Evolutionary conservation across 257 asterid species (phyloP).

Genomic region (Penstemon eatonii): DNA sequence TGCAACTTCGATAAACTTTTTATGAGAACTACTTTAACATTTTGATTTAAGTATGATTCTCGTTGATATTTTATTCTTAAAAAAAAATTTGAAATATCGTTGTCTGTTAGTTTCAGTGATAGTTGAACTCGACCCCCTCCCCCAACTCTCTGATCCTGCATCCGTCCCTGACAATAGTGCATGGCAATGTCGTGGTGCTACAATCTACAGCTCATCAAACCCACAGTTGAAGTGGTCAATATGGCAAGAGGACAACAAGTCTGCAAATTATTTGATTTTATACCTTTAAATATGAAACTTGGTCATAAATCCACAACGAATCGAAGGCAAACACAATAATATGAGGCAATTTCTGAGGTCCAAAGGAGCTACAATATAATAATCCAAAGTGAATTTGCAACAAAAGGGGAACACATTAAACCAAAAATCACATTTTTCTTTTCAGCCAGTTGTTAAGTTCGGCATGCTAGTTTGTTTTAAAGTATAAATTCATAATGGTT

Average conservation of each 20-base stretch:
- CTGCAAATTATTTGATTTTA: slow-evolving; percentile 35
- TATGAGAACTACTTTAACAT: no score
- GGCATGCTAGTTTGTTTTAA: no score
- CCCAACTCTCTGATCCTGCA: no score
- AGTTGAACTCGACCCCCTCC: no score
- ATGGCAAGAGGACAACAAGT: slow-evolving; percentile 34
- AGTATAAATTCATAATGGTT: no score
- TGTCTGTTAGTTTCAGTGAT: no score
- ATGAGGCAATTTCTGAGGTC: slow-evolving; percentile 16
- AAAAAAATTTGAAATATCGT: no score
- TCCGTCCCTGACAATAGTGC: no score
- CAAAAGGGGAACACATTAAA: not conserved
- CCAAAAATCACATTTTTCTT: slow-evolving; percentile 1
- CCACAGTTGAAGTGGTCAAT: slow-evolving; percentile 31
- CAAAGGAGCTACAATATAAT: not conserved
- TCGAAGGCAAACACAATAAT: not conserved
- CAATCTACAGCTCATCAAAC: not conserved
- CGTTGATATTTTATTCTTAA: no score
- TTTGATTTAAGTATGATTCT: no score
- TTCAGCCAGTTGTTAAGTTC: slow-evolving; percentile 5
- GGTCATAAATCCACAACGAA: slow-evolving; percentile 19
- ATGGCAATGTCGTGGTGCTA: slow-evolving; percentile 45
- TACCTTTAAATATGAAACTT: slow-evolving; percentile 23
- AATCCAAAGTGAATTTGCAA: slow-evolving; percentile 18
- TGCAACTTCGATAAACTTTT: no score